Evolutionary conservation across 805 yeast species (phyloP).

Genomic region (Brettanomyces bruxellensis): DNA sequence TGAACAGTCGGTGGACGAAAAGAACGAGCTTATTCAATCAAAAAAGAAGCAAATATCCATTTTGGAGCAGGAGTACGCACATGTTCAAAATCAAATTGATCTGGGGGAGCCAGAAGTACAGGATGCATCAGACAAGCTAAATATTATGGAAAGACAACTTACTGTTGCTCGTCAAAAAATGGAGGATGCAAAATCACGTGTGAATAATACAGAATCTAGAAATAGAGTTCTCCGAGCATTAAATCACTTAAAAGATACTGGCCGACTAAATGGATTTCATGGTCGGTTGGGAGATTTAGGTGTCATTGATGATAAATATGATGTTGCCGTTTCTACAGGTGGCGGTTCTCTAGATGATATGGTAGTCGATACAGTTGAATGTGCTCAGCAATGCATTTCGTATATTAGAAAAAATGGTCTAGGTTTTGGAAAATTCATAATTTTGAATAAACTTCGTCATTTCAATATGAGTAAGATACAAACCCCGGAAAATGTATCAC

Average conservation of each 20-base stretch:
- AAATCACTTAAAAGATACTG: slow-evolving; percentile 61
- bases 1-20: slow-evolving; percentile 32
- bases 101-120: slow-evolving; percentile 51
- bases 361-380: slow-evolving; percentile 75
- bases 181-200: slow-evolving; percentile 55
- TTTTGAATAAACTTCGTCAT: slow-evolving; percentile 62
- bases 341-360: slow-evolving; percentile 85
- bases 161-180: slow-evolving; percentile 49
- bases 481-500: slow-evolving; percentile 70
- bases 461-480: slow-evolving; percentile 48
- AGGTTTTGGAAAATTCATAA: slow-evolving; percentile 85
- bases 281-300: slow-evolving; percentile 93
- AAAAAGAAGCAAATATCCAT: slow-evolving; percentile 38
- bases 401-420: slow-evolving; percentile 71
- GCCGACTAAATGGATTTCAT: slow-evolving; percentile 75
- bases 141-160: slow-evolving; percentile 46
- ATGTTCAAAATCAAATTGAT: slow-evolving; percentile 42
- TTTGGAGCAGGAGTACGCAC: slow-evolving; percentile 40
- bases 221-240: slow-evolving; percentile 66
- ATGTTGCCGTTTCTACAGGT: slow-evolving; percentile 91
- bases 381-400: slow-evolving; percentile 59
- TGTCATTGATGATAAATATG: slow-evolving; percentile 79
- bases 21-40: slow-evolving; percentile 26
- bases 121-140: slow-evolving; percentile 38
- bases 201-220: slow-evolving; percentile 53